Conservation (phyloP, 2,329 filamentous ascomycete genomes). For the Aspergillus tamarii region DNA sequence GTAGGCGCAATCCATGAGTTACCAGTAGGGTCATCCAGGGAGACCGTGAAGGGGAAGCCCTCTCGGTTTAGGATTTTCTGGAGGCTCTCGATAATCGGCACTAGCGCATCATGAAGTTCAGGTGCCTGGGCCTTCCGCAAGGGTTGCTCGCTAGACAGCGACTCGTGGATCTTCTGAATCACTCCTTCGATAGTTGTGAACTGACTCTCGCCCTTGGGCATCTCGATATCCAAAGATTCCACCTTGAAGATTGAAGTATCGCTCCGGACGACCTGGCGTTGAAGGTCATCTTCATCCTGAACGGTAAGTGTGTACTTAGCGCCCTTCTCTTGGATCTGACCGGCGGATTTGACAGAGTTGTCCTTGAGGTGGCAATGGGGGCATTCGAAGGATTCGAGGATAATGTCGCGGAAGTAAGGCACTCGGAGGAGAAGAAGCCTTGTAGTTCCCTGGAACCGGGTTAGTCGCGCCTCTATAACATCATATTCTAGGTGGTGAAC, state of each 20-base stretch:
- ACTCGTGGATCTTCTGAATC: slow-evolving; percentile 74
- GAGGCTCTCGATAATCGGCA: slow-evolving; percentile 73
- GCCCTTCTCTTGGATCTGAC: slow-evolving; percentile 87
- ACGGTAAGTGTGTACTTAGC: slow-evolving; percentile 81
- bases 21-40: slow-evolving; percentile 86
- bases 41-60: slow-evolving; percentile 83
- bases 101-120: slow-evolving; percentile 77
- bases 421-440: slow-evolving; percentile 87
- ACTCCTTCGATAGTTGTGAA: slow-evolving; percentile 93
- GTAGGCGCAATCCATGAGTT: slow-evolving; percentile 97
- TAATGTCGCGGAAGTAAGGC: slow-evolving; percentile 95
- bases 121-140: slow-evolving; percentile 75
- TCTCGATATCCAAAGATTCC: slow-evolving; percentile 89
- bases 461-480: slow-evolving; percentile 16
- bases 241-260: slow-evolving; percentile 85
- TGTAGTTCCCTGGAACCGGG: slow-evolving; percentile 70
- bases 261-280: slow-evolving; percentile 87
- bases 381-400: slow-evolving; percentile 96
- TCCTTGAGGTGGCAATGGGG: slow-evolving; percentile 87
- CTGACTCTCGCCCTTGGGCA: slow-evolving; percentile 86
- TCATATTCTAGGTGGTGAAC: slow-evolving; percentile 44
- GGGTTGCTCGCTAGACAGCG: slow-evolving; percentile 81
- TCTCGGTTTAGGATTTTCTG: slow-evolving; percentile 76
- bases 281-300: slow-evolving; percentile 72
- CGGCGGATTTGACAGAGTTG: slow-evolving; percentile 91